Conservation (phyloP, 345 rosid genomes). For the Hirschfeldia incana region DNA sequence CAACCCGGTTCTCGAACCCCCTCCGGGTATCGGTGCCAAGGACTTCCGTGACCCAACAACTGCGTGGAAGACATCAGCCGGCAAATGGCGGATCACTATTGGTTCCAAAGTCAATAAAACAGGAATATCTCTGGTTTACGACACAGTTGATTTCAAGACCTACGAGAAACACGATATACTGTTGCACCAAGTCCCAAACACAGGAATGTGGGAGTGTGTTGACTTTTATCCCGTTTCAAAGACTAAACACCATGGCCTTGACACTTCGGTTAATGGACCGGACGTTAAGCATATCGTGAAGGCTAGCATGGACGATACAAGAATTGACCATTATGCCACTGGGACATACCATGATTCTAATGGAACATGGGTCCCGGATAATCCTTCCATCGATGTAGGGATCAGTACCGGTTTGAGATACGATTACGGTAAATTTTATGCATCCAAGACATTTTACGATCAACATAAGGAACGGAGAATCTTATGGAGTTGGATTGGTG, state of each 20-base stretch:
- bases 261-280: conserved; percentile 33
- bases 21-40: conserved; percentile 53
- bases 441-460: conserved; percentile 43
- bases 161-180: conserved; percentile 38
- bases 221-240: conserved; percentile 38
- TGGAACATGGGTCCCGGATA: conserved; percentile 37
- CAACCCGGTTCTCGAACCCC: conserved; percentile 79
- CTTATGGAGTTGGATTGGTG: conserved; percentile 41
- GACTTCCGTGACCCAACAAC: conserved; percentile 98
- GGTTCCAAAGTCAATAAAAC: conserved; percentile 76
- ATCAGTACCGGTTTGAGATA: conserved; percentile 22
- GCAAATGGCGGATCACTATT: conserved; percentile 77
- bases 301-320: conserved; percentile 41
- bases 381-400: conserved; percentile 29
- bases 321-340: conserved; percentile 33
- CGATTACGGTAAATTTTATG: conserved; percentile 40
- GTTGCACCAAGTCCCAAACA: conserved; percentile 67
- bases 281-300: conserved; percentile 35
- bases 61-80: conserved; percentile 73
- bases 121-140: conserved; percentile 71
- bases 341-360: conserved; percentile 26
- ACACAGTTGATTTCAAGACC: conserved; percentile 67
- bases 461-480: conserved; percentile 25
- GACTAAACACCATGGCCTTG: conserved; percentile 22
- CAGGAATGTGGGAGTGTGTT: conserved; percentile 90